Evolutionary conservation across 2,329 filamentous ascomycete genomes (phyloP).

Genomic region (Exophiala bonariae): DNA sequence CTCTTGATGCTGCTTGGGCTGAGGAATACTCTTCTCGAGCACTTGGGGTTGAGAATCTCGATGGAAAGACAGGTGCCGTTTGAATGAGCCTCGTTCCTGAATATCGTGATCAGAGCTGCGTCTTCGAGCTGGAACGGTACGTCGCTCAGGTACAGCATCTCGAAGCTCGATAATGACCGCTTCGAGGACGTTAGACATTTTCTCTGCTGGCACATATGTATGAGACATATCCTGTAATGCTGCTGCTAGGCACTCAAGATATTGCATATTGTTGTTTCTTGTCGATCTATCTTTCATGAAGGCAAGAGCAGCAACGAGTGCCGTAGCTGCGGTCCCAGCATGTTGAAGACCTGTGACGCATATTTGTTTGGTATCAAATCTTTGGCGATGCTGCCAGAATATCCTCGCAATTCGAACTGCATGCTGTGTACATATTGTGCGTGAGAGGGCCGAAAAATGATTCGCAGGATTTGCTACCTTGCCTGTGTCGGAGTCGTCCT

Average conservation of each 20-base stretch:
- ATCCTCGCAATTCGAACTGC: conserved; percentile 13
- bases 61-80: conserved; percentile 2
- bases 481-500: conserved; percentile 1
- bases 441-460: conserved; percentile 10
- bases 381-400: conserved; percentile 11
- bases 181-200: conserved; percentile 55
- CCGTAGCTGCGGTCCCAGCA: conserved; percentile 53
- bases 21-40: neutral
- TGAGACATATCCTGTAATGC: conserved; percentile 55
- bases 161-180: conserved; percentile 52
- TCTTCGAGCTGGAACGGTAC: conserved; percentile 6
- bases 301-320: conserved; percentile 50
- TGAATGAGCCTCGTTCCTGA: neutral
- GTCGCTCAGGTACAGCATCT: neutral
- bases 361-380: conserved; percentile 8
- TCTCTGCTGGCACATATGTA: conserved; percentile 54
- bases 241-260: conserved; percentile 54
- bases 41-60: neutral
- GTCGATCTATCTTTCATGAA: conserved; percentile 39
- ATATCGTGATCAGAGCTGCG: neutral
- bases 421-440: conserved; percentile 9
- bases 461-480: conserved; percentile 2
- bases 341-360: conserved; percentile 16
- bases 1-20: neutral
- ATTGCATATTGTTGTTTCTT: conserved; percentile 45